Percentiles rank a stretch among this genome's conserved stretches.
phyloP scores from a whole-genome alignment of 2,329 filamentous ascomycete species.

The Stenocarpella maydis region DNA sequence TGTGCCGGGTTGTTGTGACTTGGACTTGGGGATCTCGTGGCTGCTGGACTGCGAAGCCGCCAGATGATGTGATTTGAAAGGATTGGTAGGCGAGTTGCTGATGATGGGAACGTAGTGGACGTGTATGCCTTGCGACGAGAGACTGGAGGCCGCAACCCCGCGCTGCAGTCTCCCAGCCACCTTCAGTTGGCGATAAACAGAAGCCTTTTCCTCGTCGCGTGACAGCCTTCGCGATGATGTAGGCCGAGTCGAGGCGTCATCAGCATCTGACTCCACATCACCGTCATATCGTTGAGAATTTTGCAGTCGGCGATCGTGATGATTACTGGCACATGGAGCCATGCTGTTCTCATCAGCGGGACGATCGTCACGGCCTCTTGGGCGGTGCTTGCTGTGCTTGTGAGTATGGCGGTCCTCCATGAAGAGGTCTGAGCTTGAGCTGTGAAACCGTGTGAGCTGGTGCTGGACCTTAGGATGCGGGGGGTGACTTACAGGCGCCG shows the following conservation, averaged over 20 bases:
- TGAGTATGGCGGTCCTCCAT: constrained; percentile 21
- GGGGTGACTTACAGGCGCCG: constrained; percentile 2
- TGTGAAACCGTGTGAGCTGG: constrained; percentile 8
- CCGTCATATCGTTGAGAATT: neutral
- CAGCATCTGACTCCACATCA: constrained; percentile 23
- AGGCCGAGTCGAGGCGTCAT: constrained; percentile 19
- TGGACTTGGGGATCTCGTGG: constrained; percentile 12
- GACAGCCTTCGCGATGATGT: neutral
- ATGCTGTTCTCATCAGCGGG: neutral
- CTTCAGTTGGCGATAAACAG: constrained; percentile 15
- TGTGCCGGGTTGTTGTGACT: neutral
- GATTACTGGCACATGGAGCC: neutral
- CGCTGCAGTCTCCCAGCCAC: constrained; percentile 29
- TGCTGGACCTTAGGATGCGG: no score
- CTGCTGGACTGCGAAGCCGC: neutral
- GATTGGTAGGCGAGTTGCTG: constrained; percentile 25
- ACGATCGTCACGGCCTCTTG: neutral
- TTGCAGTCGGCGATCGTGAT: neutral
- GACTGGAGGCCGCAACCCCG: constrained; percentile 21
- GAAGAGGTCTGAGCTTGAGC: constrained; percentile 19
- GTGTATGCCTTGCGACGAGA: constrained; percentile 29
- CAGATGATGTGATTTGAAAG: constrained; percentile 1
- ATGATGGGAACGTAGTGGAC: constrained; percentile 32
- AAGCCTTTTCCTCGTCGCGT: neutral
- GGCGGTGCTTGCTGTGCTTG: constrained; percentile 25